Base-by-base conservation (phyloP, 768 basidiomycete genomes). In the Tylopilus sp. region DNA sequence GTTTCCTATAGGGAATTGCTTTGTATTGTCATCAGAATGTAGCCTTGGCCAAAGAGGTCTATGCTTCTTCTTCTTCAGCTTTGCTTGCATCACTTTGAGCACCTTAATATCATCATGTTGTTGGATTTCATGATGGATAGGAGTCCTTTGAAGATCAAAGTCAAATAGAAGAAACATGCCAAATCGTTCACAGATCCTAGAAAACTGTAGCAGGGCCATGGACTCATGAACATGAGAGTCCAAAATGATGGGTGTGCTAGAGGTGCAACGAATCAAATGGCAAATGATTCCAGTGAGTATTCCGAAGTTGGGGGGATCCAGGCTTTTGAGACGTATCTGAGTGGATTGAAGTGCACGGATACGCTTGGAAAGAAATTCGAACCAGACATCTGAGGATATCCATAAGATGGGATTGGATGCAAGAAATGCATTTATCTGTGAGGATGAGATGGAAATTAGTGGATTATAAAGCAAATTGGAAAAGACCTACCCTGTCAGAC, bases 121-220 rank as follows among this genome's bases (percentile, higher is more conserved):
- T 31, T 58, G 49, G 1, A 53, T 6, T 1, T n/a, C 10, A 0
- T 36, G 10, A 10, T 57, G 50, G 0, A 40, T 2, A n/a, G 47
- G n/a, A 1, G 8, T 11, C 5, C 23, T 30, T 25, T 33, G 1
- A 1, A 53, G 11, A 4, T 59, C 15, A 5, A 59, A 13, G 10
- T 57, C 40, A n/a, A n/a, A n/a, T 4, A 58, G 20, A 17, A 58
- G 56, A 26, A 56, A 56, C 36, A 58, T 56, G n/a, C 21, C 25
- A 13, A 47, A 48, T 9, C 2, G 3, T 2, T 56, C 47, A 17
- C 38, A 49, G 0, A 52, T 9, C 3, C 38, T 22, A 4, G 48
- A 33, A 3, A 51, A 58, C 12, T 40, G 26, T 4, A 58, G 55
- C 8, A 57, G 41, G 0, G 51, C 42, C 28, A 58, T 48, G 9